Evolutionary conservation across 306 rosid genomes (phyloP), one percentile per base, ranked within the genome.

Genomic region (Luffa aegyptiaca): DNA sequence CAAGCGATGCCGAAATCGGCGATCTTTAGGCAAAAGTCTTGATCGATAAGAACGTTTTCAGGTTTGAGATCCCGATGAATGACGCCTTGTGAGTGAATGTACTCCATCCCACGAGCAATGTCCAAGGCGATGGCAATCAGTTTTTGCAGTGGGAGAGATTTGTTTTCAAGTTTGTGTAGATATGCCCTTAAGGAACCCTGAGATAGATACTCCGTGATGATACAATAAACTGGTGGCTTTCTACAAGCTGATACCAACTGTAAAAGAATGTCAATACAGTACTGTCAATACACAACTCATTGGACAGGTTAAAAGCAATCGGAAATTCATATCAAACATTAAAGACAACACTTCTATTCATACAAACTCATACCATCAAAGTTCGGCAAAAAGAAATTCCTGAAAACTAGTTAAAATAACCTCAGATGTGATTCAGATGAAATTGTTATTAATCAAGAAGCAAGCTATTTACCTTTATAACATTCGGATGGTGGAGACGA

Each of bases 1-100:
- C 97, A 96, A 10, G 96, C 99, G 61, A 89, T 93, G 64, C 99
- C 99, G 35, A 93, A 96, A 89, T 96, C 99, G 14, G 97, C 99
- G 79, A 96, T 82, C 86, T 91, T 96, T 78, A 96, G 88, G 85
- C 66, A 88, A 48, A 73, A 84, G 41, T 90, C 85, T 79, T 78
- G 77, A 80, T 79, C 83, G 17, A 96, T 89, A 51, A 96, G 92
- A 79, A 96, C 73, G 84, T 96, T 96, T 80, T 93, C 99, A 0
- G 99, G 99, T 83, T 96, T 96, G 48, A 96, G 94, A 79, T 96
- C 99, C 48, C 99, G 87, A 84, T 96, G 99, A 79, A 91, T 90
- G 79, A 96, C 81, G 61, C 96, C 96, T 83, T 89, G 91, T 5
- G 92, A 90, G 90, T 96, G 99, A 79, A 93, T 90, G 83, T 90